phyloP scores from a whole-genome alignment of 1,284 basidiomycete species.

The Coniophora puteana region DNA sequence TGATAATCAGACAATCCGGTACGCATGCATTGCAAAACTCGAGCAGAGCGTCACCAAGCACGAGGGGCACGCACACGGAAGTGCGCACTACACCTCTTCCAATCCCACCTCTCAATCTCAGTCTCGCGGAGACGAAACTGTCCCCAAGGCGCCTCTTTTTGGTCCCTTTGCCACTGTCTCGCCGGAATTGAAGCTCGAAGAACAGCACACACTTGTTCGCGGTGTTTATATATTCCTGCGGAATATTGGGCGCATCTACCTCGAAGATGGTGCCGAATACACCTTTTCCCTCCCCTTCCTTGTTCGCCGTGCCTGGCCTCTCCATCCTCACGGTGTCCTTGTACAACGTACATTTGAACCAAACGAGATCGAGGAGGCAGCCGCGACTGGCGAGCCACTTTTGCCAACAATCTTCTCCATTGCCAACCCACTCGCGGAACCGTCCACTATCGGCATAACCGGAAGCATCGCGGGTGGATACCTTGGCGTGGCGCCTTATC shows the following conservation, averaged over 20 bases:
- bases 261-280: slow-evolving; percentile 71
- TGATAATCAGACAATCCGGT: slow-evolving; percentile 70
- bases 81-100: slow-evolving; percentile 36
- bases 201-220: too few relatives aligned
- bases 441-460: slow-evolving; percentile 64
- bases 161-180: slow-evolving; percentile 53
- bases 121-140: slow-evolving; percentile 22
- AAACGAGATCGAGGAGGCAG: slow-evolving; percentile 63
- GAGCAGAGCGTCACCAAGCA: slow-evolving; percentile 40
- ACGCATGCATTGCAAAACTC: slow-evolving; percentile 73
- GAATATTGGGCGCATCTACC: slow-evolving; percentile 70
- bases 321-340: slow-evolving; percentile 71
- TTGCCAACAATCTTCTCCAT: slow-evolving; percentile 79
- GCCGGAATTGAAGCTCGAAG: slow-evolving; percentile 23
- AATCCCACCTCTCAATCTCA: slow-evolving; percentile 27
- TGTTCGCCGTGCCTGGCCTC: slow-evolving; percentile 75
- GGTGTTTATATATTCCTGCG: slow-evolving; percentile 79
- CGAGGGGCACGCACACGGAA: slow-evolving; percentile 29
- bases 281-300: slow-evolving; percentile 82
- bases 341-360: slow-evolving; percentile 74
- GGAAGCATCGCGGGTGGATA: slow-evolving; percentile 49
- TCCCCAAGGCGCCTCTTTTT: slow-evolving; percentile 38
- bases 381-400: slow-evolving; percentile 53
- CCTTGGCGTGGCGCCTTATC: slow-evolving; percentile 31
- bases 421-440: slow-evolving; percentile 73